Conservation (phyloP, 768 basidiomycete genomes). For the Phylloporus rhodoxanthus region DNA sequence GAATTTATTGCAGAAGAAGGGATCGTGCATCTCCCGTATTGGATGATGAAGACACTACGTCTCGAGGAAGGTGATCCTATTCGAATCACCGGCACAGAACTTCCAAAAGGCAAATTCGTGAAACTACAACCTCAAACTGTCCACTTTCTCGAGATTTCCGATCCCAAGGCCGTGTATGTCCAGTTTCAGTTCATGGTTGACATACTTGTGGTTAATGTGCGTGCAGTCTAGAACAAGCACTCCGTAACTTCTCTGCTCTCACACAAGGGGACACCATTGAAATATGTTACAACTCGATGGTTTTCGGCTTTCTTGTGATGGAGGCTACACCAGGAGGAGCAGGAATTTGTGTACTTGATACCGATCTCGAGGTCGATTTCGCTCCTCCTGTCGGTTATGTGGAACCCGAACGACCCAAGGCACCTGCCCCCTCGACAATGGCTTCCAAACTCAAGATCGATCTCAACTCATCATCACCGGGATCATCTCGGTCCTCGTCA, state of each 20-base stretch:
- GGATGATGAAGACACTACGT: slow-evolving; percentile 99
- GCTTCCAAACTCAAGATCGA: slow-evolving; percentile 96
- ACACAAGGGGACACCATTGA: slow-evolving; percentile 98
- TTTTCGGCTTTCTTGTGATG: slow-evolving; percentile 95
- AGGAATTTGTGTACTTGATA: slow-evolving; percentile 88
- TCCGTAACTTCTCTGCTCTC: slow-evolving; percentile 87
- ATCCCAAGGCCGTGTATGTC: slow-evolving; percentile 94
- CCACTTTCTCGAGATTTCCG: slow-evolving; percentile 94
- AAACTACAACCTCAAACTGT: slow-evolving; percentile 95
- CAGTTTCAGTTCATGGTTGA: not conserved
- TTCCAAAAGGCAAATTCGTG: slow-evolving; percentile 91
- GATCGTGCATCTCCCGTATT: slow-evolving; percentile 89
- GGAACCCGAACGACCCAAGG: slow-evolving; percentile 84
- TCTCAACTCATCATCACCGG: slow-evolving; percentile 77
- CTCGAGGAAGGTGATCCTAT: slow-evolving; percentile 94
- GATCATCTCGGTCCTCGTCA: slow-evolving; percentile 76
- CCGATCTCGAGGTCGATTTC: slow-evolving; percentile 98
- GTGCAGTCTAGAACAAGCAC: slow-evolving; percentile 82
- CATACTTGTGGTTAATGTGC: slow-evolving; percentile 1
- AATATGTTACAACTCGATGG: slow-evolving; percentile 93
- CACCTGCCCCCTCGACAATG: slow-evolving; percentile 84
- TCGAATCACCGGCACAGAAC: slow-evolving; percentile 79
- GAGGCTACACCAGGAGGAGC: slow-evolving; percentile 81
- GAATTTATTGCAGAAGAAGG: slow-evolving; percentile 99
- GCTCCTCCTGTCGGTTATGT: slow-evolving; percentile 90